Conservation (phyloP, 78 protist species). For the Bigelowiella natans region DNA sequence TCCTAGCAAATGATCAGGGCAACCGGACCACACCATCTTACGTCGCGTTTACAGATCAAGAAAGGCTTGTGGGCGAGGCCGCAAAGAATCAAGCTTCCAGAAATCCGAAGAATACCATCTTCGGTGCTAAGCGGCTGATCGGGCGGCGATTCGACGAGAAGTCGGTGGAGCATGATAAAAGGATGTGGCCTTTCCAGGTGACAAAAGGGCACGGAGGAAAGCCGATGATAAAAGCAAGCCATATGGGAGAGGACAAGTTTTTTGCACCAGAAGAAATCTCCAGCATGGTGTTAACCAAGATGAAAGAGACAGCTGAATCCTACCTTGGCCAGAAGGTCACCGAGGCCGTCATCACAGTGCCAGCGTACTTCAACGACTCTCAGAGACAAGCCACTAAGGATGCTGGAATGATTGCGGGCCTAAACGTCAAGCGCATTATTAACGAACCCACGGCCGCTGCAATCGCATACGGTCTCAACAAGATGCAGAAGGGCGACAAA, state of each 20-base stretch:
- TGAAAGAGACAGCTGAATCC: conserved; percentile 67
- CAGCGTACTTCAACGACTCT: conserved; percentile 65
- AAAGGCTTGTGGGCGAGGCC: conserved; percentile 68
- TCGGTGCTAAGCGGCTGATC: conserved; percentile 80
- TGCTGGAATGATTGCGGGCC: conserved; percentile 95
- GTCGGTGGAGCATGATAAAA: conserved; percentile 37
- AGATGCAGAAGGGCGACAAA: background rate
- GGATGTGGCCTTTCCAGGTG: conserved; percentile 77
- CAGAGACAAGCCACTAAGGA: conserved; percentile 91
- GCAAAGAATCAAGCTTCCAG: conserved; percentile 88
- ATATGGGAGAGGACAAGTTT: background rate
- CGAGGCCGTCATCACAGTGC: conserved; percentile 76
- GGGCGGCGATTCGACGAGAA: conserved; percentile 26
- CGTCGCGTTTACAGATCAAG: conserved; percentile 51
- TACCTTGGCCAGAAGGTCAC: conserved; percentile 59
- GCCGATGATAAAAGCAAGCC: conserved; percentile 18
- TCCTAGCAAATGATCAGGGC: conserved; percentile 45
- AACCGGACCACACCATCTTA: conserved; percentile 52
- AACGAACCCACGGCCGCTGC: conserved; percentile 42
- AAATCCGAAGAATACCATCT: conserved; percentile 92
- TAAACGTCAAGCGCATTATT: conserved; percentile 50
- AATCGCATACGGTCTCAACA: conserved; percentile 40
- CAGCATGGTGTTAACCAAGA: conserved; percentile 56
- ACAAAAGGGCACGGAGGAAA: conserved; percentile 28
- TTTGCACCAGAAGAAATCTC: conserved; percentile 66